Base-by-base conservation (phyloP, 2,329 filamentous ascomycete species). In the Pseudogymnoascus destructans region DNA sequence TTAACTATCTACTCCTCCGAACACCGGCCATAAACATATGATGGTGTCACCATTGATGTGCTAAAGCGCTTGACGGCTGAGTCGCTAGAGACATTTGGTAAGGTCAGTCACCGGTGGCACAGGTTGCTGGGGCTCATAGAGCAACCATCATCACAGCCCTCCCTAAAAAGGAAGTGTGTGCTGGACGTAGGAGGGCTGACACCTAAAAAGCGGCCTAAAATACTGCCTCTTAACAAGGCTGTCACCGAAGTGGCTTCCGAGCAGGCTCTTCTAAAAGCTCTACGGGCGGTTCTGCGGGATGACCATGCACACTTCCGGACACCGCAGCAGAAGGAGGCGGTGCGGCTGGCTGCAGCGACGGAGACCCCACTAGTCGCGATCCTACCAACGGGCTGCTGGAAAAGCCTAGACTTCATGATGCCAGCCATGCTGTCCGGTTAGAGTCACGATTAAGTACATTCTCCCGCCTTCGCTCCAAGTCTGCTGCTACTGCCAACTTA, bases 21-120 rank as follows among this genome's bases (percentile, higher is more conserved):
- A n/a, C n/a, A n/a, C n/a, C n/a, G n/a, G n/a, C n/a, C n/a, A n/a
- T n/a, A n/a, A n/a, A n/a, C n/a, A n/a, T n/a, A n/a, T n/a, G n/a
- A 56, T 56, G 27, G 54, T 23, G 54, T 36, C 19, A 56, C 9
- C 13, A 54, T 61, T 56, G 35, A 59, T 33, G 33, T 61, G 19
- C 33, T 61, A n/a, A 61, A 61, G 58, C 54, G 60, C 15, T 19
- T 59, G 38, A 61, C 57, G 27, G 58, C 58, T 10, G 54, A 61
- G 38, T 59, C 58, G 17, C 60, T 61, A 46, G 55, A 61, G 55
- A 58, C 56, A 17, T 61, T 61, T 58, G 19, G 60, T 42, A 15
- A 59, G 35, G 60, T 58, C 13, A 61, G 59, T 55, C 15, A 59
- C 9, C 32, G 42, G 36, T 61, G 33, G 58, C 58, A 61, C 33